Evolutionary conservation across 768 basidiomycete genomes (phyloP).

Genomic region (Collybia nuda): DNA sequence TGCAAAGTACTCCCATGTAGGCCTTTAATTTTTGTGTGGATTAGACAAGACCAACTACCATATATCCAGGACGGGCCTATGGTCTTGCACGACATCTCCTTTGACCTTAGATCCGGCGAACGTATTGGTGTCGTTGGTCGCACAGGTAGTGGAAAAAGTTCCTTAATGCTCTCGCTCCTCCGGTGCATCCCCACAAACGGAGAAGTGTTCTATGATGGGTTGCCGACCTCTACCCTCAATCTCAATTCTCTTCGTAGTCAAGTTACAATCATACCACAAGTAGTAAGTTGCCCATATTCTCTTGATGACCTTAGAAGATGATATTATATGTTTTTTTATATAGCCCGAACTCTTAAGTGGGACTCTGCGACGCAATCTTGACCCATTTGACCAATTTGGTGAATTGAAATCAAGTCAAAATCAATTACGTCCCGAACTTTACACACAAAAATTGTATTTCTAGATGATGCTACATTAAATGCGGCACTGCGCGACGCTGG

Average conservation of each 20-base stretch:
- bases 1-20: conserved; percentile 49
- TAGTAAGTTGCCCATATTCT: conserved; percentile 22
- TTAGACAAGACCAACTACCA: background rate
- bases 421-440: too few relatives aligned
- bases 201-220: conserved; percentile 52
- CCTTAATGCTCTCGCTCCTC: conserved; percentile 53
- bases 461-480: conserved; percentile 40
- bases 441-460: too few relatives aligned
- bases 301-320: background rate
- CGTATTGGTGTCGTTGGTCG: conserved; percentile 45
- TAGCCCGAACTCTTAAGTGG: conserved; percentile 56
- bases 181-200: conserved; percentile 57
- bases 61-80: background rate
- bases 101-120: conserved; percentile 51
- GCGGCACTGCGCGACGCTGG: conserved; percentile 39
- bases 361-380: conserved; percentile 60
- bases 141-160: conserved; percentile 35
- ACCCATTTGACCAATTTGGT: conserved; percentile 57
- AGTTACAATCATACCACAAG: conserved; percentile 59
- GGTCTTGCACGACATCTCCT: conserved; percentile 36
- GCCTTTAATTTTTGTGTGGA: background rate
- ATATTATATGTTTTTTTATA: background rate
- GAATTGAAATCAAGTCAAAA: background rate
- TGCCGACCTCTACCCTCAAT: conserved; percentile 45
- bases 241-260: conserved; percentile 52